Percentiles rank a stretch among this genome's conserved stretches.
phyloP scores from a whole-genome alignment of 768 basidiomycete genomes.

The Myochromella boudieri region DNA sequence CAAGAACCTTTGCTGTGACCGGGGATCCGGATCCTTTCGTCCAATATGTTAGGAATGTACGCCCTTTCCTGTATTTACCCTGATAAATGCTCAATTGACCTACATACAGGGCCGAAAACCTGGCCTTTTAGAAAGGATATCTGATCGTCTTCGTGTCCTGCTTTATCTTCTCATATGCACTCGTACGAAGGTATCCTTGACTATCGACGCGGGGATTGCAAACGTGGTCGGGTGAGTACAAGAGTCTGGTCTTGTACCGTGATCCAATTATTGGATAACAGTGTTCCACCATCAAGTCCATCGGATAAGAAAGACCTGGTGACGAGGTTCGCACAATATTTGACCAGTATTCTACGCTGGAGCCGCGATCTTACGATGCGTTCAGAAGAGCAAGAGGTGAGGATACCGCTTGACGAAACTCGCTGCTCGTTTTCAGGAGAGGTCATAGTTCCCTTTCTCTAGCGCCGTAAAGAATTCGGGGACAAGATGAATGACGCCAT shows the following conservation, averaged over 20 bases:
- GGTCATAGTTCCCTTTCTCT: too few species aligned
- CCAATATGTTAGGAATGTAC: too few species aligned
- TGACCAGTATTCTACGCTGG: not conserved
- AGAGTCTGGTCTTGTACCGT: not conserved
- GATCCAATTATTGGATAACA: not conserved
- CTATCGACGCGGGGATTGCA: constrained; percentile 22
- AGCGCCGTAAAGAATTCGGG: constrained; percentile 21
- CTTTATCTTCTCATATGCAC: constrained; percentile 17
- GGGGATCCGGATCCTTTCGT: too few species aligned
- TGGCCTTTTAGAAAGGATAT: not conserved
- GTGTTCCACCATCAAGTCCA: not conserved
- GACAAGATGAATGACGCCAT: constrained; percentile 22
- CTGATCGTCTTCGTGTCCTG: constrained; percentile 3
- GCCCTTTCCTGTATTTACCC: too few species aligned
- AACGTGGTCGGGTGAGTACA: constrained; percentile 22
- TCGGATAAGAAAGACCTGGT: not conserved
- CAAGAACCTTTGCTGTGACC: too few species aligned
- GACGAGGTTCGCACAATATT: not conserved
- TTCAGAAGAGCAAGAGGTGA: too few species aligned
- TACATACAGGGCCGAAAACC: constrained; percentile 12
- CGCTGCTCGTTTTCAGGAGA: too few species aligned
- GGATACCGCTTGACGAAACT: too few species aligned
- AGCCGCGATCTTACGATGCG: not conserved
- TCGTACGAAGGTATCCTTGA: constrained; percentile 21
- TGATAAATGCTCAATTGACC: too few species aligned